Evolutionary conservation across 768 basidiomycete genomes (phyloP).

Genomic region (Termitomyces sp.): DNA sequence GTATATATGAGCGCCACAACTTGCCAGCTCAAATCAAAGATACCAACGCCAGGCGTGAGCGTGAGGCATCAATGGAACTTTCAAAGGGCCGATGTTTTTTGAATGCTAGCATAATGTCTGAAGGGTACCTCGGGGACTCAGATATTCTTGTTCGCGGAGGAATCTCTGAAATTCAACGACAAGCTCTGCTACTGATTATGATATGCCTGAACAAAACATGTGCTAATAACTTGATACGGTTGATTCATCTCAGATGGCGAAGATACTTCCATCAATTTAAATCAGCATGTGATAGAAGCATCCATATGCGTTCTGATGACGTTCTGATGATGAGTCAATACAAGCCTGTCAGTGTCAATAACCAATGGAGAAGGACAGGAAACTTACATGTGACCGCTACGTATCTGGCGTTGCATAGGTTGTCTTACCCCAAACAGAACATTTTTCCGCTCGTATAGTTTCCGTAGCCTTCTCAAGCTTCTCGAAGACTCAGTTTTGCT

Average conservation of each 20-base stretch:
- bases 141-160: background rate
- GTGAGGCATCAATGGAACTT: too few relatives aligned
- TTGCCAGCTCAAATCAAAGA: background rate
- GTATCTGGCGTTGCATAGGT: too few relatives aligned
- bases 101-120: background rate
- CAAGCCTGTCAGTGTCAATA: background rate
- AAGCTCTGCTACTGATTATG: background rate
- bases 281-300: slow-evolving; percentile 20
- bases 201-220: background rate
- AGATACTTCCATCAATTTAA: too few relatives aligned
- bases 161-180: background rate
- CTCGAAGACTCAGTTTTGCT: slow-evolving; percentile 27
- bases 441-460: slow-evolving; percentile 22
- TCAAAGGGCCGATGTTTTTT: background rate
- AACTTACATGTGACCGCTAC: too few relatives aligned
- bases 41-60: background rate
- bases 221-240: background rate
- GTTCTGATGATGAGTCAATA: too few relatives aligned
- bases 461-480: slow-evolving; percentile 17
- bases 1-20: background rate
- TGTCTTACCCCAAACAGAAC: slow-evolving; percentile 10
- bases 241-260: background rate
- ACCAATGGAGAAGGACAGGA: slow-evolving; percentile 2
- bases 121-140: background rate
- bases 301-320: slow-evolving; percentile 23